Base-by-base conservation (phyloP, 2,329 filamentous ascomycete species). In the Rosellinia necatrix region DNA sequence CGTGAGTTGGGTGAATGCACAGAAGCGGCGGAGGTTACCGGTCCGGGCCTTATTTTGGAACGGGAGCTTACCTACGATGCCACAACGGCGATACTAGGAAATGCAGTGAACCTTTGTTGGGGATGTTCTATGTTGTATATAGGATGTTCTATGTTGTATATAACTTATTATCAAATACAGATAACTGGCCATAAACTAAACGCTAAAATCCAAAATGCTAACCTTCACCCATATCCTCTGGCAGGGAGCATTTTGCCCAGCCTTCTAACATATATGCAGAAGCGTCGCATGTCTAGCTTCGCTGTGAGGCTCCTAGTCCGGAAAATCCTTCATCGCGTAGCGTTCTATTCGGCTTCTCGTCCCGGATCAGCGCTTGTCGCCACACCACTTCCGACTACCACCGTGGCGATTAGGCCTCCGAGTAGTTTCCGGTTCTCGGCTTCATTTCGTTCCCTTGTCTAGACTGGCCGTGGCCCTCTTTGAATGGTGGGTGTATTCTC, bases 31-130 rank as follows among this genome's bases (percentile, higher is more conserved):
- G 66, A 68, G 60, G 58, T 59, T 64, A 44, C 41, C 35, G 50
- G 49, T 68, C 66, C 66, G 66, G 60, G 12, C 22, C 60, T 64
- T 41, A 50, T 64, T 66, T 59, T 43, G 59, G 65, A 63, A 65
- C 59, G 43, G 37, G 42, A 49, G 12, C 12, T 30, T 44, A 29
- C 24, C 25, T 30, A 34, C 38, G 3, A 34, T 19, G 32, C 34
- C n/a, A n/a, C 21, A 17, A 22, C 8, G 19, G 49, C 3, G 4
- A 25, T 32, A 48, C 21, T 17, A 55, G 32, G 12, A n/a, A 12
- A 6, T 19, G 9, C 19, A 19, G 19, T 22, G 12, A 10, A n/a
- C 3, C 38, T 15, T n/a, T 34, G 8, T 21, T 32, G 3, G 4
- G 7, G 7, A 9, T 13, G 13, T 22, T 30, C 10, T 21, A 5